A percentile compares a stretch with the other conserved stretches of the same genome.
These are phyloP conservation scores for Pestalotiopsis fici DNA, from an alignment of 2,329 filamentous ascomycete genomes.

Conservation along the genomic window DNA sequence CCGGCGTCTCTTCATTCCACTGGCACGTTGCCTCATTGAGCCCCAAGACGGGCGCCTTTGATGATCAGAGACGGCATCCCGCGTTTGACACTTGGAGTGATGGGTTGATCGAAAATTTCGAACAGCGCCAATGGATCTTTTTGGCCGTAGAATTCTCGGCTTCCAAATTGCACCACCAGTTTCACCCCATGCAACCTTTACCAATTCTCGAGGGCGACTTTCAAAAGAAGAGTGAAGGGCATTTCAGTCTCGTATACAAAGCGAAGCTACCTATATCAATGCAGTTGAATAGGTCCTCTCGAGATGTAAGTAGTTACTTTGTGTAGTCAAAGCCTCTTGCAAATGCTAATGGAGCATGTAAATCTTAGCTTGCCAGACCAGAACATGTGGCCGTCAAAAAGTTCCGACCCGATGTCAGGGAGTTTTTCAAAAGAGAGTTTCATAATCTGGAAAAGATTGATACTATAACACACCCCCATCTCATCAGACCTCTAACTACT, in stretches of 20 bases:
- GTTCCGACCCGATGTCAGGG: background rate
- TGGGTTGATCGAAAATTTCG: background rate
- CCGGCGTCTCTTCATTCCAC: background rate
- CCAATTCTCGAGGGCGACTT: background rate
- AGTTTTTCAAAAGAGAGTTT: background rate
- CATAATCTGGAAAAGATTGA: background rate
- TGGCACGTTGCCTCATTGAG: background rate
- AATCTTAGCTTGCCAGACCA: background rate
- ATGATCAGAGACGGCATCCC: background rate
- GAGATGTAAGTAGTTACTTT: background rate
- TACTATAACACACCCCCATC: constrained; percentile 1
- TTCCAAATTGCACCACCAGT: background rate
- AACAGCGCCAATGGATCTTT: background rate
- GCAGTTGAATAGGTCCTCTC: background rate
- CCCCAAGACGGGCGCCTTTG: background rate
- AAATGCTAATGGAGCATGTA: background rate
- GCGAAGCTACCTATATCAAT: background rate
- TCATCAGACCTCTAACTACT: constrained; percentile 13
- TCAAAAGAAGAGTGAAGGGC: background rate
- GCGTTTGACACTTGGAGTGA: background rate
- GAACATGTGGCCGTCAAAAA: background rate
- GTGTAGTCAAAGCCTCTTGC: background rate
- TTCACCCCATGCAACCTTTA: background rate
- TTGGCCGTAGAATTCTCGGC: background rate
- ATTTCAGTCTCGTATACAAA: background rate